Conservation (phyloP, 1,284 basidiomycete genomes). For the Marasmius tenuissimus region DNA sequence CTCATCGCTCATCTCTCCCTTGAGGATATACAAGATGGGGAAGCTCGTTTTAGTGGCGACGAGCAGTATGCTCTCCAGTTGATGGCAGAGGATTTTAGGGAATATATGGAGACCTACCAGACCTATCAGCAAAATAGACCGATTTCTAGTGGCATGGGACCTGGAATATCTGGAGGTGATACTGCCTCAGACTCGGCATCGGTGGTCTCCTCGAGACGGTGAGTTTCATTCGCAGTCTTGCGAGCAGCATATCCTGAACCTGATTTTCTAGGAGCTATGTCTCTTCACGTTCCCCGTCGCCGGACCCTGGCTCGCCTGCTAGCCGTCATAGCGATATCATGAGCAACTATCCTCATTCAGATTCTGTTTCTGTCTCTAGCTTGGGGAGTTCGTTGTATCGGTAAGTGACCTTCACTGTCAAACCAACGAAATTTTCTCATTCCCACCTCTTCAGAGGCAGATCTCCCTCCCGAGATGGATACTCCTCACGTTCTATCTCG, state of each 20-base stretch:
- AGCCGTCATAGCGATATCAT: too few relatives aligned
- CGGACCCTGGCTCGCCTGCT: too few relatives aligned
- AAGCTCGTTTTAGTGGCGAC: not conserved
- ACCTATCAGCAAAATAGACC: not conserved
- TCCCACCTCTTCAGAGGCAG: not conserved
- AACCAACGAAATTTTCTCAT: too few relatives aligned
- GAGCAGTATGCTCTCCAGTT: slow-evolving; percentile 8
- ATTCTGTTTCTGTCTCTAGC: too few relatives aligned
- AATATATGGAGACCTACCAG: not conserved
- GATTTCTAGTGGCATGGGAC: not conserved
- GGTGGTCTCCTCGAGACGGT: too few relatives aligned
- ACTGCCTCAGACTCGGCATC: not conserved
- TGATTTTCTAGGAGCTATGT: too few relatives aligned
- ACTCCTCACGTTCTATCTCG: not conserved
- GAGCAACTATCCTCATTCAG: too few relatives aligned
- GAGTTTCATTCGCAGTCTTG: too few relatives aligned
- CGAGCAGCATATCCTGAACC: too few relatives aligned
- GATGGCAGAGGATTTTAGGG: slow-evolving; percentile 9
- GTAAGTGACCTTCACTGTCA: too few relatives aligned
- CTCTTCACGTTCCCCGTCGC: too few relatives aligned
- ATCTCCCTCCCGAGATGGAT: not conserved
- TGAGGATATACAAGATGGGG: slow-evolving; percentile 20
- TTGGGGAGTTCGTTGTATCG: too few relatives aligned
- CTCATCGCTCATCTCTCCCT: slow-evolving; percentile 34
- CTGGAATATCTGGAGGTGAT: not conserved